Percentiles rank a stretch among this genome's conserved stretches.
Evolutionary conservation across 768 basidiomycete genomes (phyloP).

Genomic region (Saitozyma sp.): DNA sequence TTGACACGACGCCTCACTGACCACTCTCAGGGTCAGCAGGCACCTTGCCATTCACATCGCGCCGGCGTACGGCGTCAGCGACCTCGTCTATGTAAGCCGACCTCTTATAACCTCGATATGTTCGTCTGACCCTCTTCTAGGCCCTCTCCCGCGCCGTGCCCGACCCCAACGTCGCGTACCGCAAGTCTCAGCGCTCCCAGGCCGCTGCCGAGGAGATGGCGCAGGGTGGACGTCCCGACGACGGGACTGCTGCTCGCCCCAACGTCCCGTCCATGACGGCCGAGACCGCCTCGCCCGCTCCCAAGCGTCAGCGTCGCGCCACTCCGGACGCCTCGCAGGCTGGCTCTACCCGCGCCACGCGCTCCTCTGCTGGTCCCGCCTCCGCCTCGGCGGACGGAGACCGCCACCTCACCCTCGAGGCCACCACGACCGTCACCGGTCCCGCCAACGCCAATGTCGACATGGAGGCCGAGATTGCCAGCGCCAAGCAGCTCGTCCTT

Average conservation of each 20-base stretch:
- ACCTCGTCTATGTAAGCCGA: constrained; percentile 49
- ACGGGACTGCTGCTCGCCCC: constrained; percentile 2
- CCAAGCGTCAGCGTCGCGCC: constrained; percentile 52
- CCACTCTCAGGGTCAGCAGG: constrained; percentile 42
- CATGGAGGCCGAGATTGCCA: constrained; percentile 67
- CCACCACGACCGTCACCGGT: constrained; percentile 52
- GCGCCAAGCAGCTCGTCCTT: constrained; percentile 75
- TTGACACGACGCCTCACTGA: constrained; percentile 5
- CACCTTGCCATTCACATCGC: constrained; percentile 69
- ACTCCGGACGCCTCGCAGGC: constrained; percentile 51
- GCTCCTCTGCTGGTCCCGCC: constrained; percentile 49
- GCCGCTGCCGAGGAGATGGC: constrained; percentile 44
- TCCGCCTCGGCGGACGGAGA: constrained; percentile 13
- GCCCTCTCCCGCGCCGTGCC: constrained; percentile 71
- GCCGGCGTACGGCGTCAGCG: constrained; percentile 63
- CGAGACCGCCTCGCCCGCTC: constrained; percentile 47
- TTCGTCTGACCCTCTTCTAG: constrained; percentile 27
- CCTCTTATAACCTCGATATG: not conserved
- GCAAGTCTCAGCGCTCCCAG: constrained; percentile 62
- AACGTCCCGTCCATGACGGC: constrained; percentile 40
- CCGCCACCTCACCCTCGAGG: constrained; percentile 39
- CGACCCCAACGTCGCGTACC: constrained; percentile 74
- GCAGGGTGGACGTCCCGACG: not conserved
- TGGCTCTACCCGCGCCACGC: constrained; percentile 60
- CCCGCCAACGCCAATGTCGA: constrained; percentile 59